Conservation (phyloP, 2,329 filamentous ascomycete species). For the Calonectria pseudoreteaudii region DNA sequence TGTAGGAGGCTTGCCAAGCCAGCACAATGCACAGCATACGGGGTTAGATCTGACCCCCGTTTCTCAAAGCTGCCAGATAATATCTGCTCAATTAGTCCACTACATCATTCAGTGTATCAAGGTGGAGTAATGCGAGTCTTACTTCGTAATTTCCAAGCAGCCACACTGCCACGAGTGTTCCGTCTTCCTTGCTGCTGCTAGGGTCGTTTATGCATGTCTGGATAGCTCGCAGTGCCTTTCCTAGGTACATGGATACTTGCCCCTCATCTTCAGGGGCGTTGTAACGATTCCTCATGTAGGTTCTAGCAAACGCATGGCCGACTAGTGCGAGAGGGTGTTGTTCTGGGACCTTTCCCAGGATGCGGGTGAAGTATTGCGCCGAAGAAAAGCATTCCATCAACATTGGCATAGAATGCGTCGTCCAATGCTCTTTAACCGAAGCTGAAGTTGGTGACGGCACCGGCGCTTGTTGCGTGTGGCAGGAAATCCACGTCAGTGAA, state of each 20-base stretch:
- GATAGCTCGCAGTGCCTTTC: not conserved
- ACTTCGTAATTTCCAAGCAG: not conserved
- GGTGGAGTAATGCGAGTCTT: not conserved
- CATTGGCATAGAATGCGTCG: not conserved
- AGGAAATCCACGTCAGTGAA: not conserved
- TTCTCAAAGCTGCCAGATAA: not conserved
- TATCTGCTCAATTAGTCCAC: not conserved
- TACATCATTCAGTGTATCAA: not conserved
- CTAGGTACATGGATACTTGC: not conserved
- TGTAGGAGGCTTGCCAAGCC: not conserved
- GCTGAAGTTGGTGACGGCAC: not conserved
- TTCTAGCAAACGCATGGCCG: not conserved
- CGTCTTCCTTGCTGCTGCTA: not conserved
- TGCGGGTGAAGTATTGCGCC: not conserved
- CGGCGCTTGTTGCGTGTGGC: not conserved
- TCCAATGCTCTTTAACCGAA: not conserved
- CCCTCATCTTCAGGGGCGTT: not conserved
- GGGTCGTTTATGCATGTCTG: not conserved
- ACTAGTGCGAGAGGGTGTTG: not conserved
- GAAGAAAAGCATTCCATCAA: not conserved
- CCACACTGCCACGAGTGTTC: not conserved
- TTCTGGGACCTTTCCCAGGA: not conserved
- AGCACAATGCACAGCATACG: not conserved
- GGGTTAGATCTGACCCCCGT: not conserved
- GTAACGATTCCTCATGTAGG: not conserved